phyloP scores from a whole-genome alignment of 2,329 filamentous ascomycete genomes.

The Aciculosporium take region DNA sequence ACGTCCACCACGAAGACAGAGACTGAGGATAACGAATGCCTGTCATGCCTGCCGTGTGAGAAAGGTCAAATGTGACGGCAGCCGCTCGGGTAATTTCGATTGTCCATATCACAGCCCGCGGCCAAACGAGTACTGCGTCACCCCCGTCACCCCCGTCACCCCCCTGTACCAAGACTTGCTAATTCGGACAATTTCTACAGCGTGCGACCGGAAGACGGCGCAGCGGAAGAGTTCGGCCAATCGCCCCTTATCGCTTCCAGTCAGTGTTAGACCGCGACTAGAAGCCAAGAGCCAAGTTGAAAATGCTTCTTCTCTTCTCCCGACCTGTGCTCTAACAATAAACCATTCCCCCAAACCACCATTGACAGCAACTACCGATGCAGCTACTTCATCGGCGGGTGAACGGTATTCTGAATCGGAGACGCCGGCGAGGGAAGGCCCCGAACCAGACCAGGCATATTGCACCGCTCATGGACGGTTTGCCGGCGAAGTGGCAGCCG shows the following conservation, averaged over 20 bases:
- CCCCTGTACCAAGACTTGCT: no score
- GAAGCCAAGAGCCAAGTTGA: not conserved
- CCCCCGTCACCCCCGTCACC: no score
- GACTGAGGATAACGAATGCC: not conserved
- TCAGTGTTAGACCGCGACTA: not conserved
- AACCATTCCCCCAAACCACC: not conserved
- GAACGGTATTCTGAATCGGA: not conserved
- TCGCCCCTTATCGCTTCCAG: not conserved
- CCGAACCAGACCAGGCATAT: not conserved
- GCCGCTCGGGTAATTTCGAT: not conserved
- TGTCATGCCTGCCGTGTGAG: not conserved
- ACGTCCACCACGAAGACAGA: not conserved
- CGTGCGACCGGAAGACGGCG: not conserved
- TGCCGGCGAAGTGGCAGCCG: not conserved
- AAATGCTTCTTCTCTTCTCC: not conserved
- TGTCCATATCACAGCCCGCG: no score
- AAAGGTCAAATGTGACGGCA: not conserved
- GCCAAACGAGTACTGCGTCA: no score
- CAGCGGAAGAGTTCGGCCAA: not conserved
- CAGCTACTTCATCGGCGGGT: not conserved
- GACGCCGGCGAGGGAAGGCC: not conserved
- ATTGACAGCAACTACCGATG: not conserved
- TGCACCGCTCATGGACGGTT: slow-evolving; percentile 1
- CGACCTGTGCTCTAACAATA: not conserved
- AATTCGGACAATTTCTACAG: not conserved